phyloP scores from a whole-genome alignment of 106 monocot species.

The Acorus gramineus region DNA sequence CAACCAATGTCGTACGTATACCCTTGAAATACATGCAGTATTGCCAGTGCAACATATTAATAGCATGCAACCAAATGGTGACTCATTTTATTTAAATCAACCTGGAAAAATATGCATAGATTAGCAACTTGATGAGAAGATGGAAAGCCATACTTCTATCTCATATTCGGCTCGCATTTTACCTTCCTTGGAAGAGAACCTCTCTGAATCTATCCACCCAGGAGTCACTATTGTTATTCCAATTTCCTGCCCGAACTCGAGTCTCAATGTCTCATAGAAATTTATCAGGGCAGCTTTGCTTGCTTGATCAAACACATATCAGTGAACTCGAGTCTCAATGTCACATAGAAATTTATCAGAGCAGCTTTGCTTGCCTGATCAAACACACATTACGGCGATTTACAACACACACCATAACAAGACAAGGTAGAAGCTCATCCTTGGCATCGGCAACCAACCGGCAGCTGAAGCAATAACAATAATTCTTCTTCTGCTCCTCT shows the following conservation, averaged over 20 bases:
- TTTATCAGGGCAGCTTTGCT: conserved; percentile 46
- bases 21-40: no score
- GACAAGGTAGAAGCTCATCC: conserved; percentile 51
- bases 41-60: no score
- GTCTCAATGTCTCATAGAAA: conserved; percentile 62
- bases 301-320: conserved; percentile 22
- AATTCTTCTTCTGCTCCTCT: conserved; percentile 51
- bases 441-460: conserved; percentile 26
- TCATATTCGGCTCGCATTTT: conserved; percentile 39
- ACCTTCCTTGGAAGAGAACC: conserved; percentile 41
- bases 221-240: conserved; percentile 46
- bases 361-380: conserved; percentile 61
- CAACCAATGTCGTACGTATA: no score
- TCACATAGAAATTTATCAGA: conserved; percentile 50
- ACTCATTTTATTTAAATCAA: no score
- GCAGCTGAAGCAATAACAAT: conserved; percentile 40
- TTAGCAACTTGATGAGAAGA: background rate
- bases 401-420: no score
- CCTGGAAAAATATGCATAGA: no score
- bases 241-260: conserved; percentile 28
- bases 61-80: no score
- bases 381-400: background rate
- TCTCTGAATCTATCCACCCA: conserved; percentile 55
- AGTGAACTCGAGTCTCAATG: conserved; percentile 39
- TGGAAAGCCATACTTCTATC: conserved; percentile 36